Evolutionary conservation across 2,329 filamentous ascomycete genomes (phyloP), one percentile per base, ranked within the genome.

Genomic region (Phaeosphaeria sp.): DNA sequence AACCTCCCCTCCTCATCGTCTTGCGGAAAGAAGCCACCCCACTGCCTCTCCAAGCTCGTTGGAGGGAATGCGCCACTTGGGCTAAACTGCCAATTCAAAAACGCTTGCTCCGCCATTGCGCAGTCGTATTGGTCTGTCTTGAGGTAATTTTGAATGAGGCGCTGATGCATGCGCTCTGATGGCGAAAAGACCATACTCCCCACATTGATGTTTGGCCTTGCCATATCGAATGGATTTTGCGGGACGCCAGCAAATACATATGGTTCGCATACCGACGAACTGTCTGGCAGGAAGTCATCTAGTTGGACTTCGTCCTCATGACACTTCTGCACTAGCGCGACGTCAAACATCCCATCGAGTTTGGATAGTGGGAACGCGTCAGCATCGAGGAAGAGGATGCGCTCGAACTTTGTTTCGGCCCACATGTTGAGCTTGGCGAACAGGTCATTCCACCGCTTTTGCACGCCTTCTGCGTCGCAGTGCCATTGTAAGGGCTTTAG

Each of bases 401-500:
- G 67, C n/a, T 51, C 53, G 50, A 75, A 77, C 2, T 72, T 65
- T 0, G 66, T 72, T 50, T 75, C 67, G 7, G 64, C 66, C 73
- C 72, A 77, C 71, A 77, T 76, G 58, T 75, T 65, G 18, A 77
- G 64, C 46, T 77, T 76, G 5, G 72, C 68, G 53, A 77, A 77
- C 3, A 75, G 69, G 46, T 77, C 72, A 52, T 66, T 69, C 71
- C 72, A 76, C 1, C 74, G 63, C 20, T 59, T 53, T 33, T 69
- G 63, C 7, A 68, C 59, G 10, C 64, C 65, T 1, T 55, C 33
- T 3, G 62, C 59, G 20, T 70, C 66, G 22, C 71, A 71, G 9
- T 68, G 61, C 71, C 72, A 76, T 11, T 66, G 58, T 0, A 75
- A 48, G 2, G 69, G 63, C 1, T 58, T 51, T 13, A 77, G 72